A percentile compares a stretch with the other conserved stretches of the same genome.
phyloP scores from a whole-genome alignment of 768 basidiomycete genomes.

The Kondoa subrosea region DNA sequence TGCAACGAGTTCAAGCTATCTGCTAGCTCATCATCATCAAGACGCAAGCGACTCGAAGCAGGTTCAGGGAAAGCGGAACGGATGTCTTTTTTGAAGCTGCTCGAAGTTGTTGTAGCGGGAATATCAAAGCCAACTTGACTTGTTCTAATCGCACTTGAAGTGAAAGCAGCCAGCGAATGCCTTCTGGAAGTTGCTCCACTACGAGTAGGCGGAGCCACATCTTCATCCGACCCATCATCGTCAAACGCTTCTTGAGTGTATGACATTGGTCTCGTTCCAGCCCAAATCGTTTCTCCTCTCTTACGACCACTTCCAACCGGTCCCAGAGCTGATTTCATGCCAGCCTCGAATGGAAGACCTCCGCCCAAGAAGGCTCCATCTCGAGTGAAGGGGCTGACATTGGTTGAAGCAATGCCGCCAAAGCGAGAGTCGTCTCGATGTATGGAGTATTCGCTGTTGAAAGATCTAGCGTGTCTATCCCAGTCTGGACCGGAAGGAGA shows the following conservation, averaged over 20 bases:
- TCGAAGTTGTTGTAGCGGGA: slow-evolving; percentile 3
- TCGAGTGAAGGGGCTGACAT: slow-evolving; percentile 7
- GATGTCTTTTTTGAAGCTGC: neutral
- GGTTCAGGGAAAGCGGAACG: neutral
- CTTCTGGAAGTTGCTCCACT: slow-evolving; percentile 26
- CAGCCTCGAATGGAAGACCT: neutral
- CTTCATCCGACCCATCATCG: slow-evolving; percentile 18
- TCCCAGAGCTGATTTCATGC: slow-evolving; percentile 19
- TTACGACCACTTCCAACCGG: slow-evolving; percentile 23
- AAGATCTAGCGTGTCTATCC: neutral
- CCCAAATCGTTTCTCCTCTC: slow-evolving; percentile 19
- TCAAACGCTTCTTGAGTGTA: slow-evolving; percentile 19
- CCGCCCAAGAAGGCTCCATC: neutral
- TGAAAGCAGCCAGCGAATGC: slow-evolving; percentile 27
- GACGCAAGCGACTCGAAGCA: neutral
- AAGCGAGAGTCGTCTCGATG: neutral
- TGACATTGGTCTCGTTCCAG: slow-evolving; percentile 10
- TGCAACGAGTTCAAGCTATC: slow-evolving; percentile 27
- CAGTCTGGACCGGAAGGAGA: neutral
- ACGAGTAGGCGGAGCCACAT: slow-evolving; percentile 24
- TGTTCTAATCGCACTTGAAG: slow-evolving; percentile 15
- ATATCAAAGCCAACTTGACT: slow-evolving; percentile 25
- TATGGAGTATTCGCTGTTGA: neutral
- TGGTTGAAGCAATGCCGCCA: slow-evolving; percentile 9
- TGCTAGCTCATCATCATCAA: slow-evolving; percentile 27